Conservation (phyloP, 768 basidiomycete genomes). For the Cyclocybe aegerita region DNA sequence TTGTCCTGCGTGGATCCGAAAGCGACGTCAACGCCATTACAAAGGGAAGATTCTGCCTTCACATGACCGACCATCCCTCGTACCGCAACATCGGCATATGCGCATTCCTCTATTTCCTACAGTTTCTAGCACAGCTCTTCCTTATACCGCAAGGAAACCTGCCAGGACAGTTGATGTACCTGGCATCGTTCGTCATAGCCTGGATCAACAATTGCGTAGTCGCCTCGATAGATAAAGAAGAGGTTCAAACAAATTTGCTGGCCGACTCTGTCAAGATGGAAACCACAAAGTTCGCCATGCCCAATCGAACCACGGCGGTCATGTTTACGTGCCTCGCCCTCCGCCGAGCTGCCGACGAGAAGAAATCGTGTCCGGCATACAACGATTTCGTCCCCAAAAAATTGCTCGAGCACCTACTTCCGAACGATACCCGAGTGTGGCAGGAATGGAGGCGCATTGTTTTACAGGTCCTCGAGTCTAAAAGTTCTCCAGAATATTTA, state of each 20-base stretch:
- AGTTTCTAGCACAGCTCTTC: conserved; percentile 12
- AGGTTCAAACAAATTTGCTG: conserved; percentile 5
- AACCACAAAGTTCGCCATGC: conserved; percentile 2
- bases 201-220: conserved; percentile 10
- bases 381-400: conserved; percentile 3
- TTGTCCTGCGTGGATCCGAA: conserved; percentile 4
- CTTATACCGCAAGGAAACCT: conserved; percentile 10
- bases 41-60: conserved; percentile 6
- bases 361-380: neutral
- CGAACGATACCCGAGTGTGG: conserved; percentile 9
- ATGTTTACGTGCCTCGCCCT: conserved; percentile 7
- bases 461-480: neutral
- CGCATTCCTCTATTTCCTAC: conserved; percentile 5
- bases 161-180: conserved; percentile 8
- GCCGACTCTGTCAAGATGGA: conserved; percentile 3
- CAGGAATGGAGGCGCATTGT: conserved; percentile 5
- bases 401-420: conserved; percentile 1
- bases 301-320: conserved; percentile 5
- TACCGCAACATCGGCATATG: conserved; percentile 9
- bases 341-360: conserved; percentile 3
- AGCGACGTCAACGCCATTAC: conserved; percentile 8
- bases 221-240: conserved; percentile 10
- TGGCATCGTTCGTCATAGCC: conserved; percentile 7
- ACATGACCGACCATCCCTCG: conserved; percentile 1
- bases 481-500: neutral